phyloP scores from a whole-genome alignment of 257 asterid species.

The Scutellaria barbata region DNA sequence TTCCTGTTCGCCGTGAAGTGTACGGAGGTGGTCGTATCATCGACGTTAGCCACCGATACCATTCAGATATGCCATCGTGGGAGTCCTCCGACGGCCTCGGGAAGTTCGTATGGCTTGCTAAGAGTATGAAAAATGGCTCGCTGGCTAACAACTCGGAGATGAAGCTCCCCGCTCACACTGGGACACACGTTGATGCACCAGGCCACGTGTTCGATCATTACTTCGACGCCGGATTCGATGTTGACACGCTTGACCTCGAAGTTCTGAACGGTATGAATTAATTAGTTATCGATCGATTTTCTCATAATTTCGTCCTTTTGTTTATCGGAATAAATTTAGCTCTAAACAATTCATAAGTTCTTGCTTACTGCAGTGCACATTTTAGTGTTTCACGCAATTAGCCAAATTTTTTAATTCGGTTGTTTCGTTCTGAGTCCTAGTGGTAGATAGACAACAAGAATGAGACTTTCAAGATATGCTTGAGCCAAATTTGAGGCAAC shows the following conservation, averaged over 20 bases:
- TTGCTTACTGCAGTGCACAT: constrained; percentile 4
- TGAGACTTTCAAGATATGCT: constrained; percentile 51
- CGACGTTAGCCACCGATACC: constrained; percentile 75
- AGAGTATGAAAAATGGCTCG: constrained; percentile 88
- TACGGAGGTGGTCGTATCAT: constrained; percentile 86
- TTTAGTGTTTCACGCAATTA: constrained; percentile 55
- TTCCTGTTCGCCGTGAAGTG: constrained; percentile 77
- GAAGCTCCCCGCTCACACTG: constrained; percentile 87
- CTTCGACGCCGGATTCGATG: constrained; percentile 92
- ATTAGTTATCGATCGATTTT: neutral
- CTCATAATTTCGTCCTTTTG: neutral
- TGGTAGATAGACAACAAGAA: constrained; percentile 35
- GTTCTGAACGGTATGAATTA: constrained; percentile 84
- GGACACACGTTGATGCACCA: constrained; percentile 98
- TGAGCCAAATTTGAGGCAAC: constrained; percentile 22
- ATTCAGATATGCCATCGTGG: constrained; percentile 77
- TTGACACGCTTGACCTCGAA: constrained; percentile 91
- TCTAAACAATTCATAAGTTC: neutral
- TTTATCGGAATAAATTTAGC: neutral
- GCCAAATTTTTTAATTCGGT: neutral
- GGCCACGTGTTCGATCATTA: constrained; percentile 88
- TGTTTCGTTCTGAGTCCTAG: neutral
- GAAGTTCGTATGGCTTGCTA: constrained; percentile 68
- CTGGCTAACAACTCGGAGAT: constrained; percentile 83
- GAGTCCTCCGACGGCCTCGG: constrained; percentile 73